phyloP scores from a whole-genome alignment of 352 stramenopile genomes.

The Blastocystis sp. region DNA sequence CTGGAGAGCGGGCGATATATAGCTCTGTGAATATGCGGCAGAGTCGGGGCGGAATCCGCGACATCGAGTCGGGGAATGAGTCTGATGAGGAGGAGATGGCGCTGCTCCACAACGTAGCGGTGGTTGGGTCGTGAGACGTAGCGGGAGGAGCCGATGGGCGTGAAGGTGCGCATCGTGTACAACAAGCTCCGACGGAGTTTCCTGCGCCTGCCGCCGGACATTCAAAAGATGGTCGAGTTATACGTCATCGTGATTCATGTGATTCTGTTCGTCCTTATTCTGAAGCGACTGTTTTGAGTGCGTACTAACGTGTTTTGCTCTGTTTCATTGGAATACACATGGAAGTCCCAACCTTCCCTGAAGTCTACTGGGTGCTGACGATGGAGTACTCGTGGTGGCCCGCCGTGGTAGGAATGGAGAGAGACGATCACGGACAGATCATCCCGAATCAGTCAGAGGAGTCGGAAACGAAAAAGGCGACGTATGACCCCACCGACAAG shows the following conservation, averaged over 20 bases:
- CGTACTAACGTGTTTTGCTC: background rate
- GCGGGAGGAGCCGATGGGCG: background rate
- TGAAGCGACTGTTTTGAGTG: background rate
- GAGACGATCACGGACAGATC: background rate
- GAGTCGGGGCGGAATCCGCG: background rate
- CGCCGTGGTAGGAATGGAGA: background rate
- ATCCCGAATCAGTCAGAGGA: background rate
- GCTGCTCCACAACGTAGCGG: background rate
- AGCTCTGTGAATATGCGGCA: slow-evolving; percentile 30
- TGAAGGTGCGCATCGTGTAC: background rate
- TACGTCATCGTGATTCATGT: slow-evolving; percentile 25
- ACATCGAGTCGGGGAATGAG: background rate
- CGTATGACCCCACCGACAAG: background rate
- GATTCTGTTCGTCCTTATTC: slow-evolving; percentile 24
- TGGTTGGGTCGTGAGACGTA: background rate
- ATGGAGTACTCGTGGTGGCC: slow-evolving; percentile 31
- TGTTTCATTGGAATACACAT: background rate
- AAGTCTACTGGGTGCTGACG: slow-evolving; percentile 27
- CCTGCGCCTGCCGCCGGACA: background rate
- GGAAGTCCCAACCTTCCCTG: background rate
- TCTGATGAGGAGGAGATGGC: background rate
- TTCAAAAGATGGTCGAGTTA: background rate
- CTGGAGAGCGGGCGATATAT: background rate
- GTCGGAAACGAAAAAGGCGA: background rate
- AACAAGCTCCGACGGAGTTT: slow-evolving; percentile 5